A percentile compares a stretch with the other conserved stretches of the same genome.
Conservation (phyloP, 306 rosid species). For the Corylus avellana region DNA sequence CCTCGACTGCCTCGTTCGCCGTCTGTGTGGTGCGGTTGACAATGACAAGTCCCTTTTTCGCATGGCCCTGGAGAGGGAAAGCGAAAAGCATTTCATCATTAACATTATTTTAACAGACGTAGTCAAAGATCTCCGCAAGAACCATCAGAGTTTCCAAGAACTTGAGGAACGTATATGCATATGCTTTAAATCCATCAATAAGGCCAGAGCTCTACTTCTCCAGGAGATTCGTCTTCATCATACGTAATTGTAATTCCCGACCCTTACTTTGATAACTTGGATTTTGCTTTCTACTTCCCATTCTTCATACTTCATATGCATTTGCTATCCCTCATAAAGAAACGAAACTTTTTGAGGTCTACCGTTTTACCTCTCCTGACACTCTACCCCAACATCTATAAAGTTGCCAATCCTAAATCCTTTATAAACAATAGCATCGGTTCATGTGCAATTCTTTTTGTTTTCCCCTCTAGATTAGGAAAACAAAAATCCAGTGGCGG, state of each 20-base stretch:
- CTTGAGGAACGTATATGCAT: slow-evolving; percentile 56
- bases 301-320: slow-evolving; percentile 10
- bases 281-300: background rate
- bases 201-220: slow-evolving; percentile 54
- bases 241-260: slow-evolving; percentile 19
- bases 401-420: background rate
- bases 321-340: background rate
- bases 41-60: slow-evolving; percentile 43
- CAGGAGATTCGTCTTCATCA: slow-evolving; percentile 39
- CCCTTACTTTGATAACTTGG: too few species aligned
- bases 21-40: slow-evolving; percentile 49
- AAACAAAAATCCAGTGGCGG: background rate
- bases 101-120: slow-evolving; percentile 38
- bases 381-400: background rate
- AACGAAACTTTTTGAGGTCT: background rate
- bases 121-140: slow-evolving; percentile 52
- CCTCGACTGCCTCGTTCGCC: slow-evolving; percentile 51
- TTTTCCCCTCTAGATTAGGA: background rate
- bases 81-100: slow-evolving; percentile 45
- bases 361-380: background rate
- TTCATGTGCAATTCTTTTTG: background rate
- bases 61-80: slow-evolving; percentile 52
- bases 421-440: background rate
- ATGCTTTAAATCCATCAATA: slow-evolving; percentile 52
- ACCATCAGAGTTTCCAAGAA: slow-evolving; percentile 37